Percentiles rank a stretch among this genome's conserved stretches.
phyloP scores from a whole-genome alignment of 2,329 filamentous ascomycete species.

The Penicillium capsulatum region DNA sequence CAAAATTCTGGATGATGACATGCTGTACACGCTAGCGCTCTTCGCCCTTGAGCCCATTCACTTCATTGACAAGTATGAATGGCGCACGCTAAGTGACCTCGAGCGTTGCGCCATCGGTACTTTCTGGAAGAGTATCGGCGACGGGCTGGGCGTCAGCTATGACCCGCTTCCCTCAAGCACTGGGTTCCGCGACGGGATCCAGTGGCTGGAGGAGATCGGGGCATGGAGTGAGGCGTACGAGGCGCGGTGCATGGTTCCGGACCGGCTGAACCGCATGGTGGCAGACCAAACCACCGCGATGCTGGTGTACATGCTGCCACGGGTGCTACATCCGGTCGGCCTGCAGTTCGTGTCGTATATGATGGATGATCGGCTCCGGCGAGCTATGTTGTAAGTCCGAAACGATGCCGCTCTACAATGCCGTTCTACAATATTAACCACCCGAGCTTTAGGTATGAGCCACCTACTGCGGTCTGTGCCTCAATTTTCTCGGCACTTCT shows the following conservation, averaged over 20 bases:
- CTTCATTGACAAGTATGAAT: conserved; percentile 65
- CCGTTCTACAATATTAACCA: too few species aligned
- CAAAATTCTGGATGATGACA: conserved; percentile 59
- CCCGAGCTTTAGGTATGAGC: conserved; percentile 33
- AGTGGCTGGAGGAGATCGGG: conserved; percentile 51
- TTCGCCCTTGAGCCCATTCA: conserved; percentile 63
- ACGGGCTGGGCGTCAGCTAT: conserved; percentile 62
- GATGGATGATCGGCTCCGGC: conserved; percentile 61
- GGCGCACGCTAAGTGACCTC: conserved; percentile 62
- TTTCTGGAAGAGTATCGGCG: conserved; percentile 68
- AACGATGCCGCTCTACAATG: too few species aligned
- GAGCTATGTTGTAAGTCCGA: conserved; percentile 59
- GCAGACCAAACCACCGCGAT: conserved; percentile 60
- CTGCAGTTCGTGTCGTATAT: conserved; percentile 54
- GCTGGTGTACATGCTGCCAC: conserved; percentile 55
- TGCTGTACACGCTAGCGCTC: conserved; percentile 62
- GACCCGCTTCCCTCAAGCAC: conserved; percentile 41
- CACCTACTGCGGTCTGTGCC: conserved; percentile 33
- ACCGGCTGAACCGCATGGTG: conserved; percentile 47
- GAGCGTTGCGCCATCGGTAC: conserved; percentile 64
- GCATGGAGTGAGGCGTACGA: conserved; percentile 58
- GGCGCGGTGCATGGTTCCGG: conserved; percentile 53
- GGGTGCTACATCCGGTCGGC: conserved; percentile 45
- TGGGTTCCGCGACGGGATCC: conserved; percentile 49
- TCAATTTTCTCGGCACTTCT: conserved; percentile 48